These are phyloP conservation scores for Pichia terricola DNA, from an alignment of 1,139 yeast species.

Conservation along the genomic window DNA sequence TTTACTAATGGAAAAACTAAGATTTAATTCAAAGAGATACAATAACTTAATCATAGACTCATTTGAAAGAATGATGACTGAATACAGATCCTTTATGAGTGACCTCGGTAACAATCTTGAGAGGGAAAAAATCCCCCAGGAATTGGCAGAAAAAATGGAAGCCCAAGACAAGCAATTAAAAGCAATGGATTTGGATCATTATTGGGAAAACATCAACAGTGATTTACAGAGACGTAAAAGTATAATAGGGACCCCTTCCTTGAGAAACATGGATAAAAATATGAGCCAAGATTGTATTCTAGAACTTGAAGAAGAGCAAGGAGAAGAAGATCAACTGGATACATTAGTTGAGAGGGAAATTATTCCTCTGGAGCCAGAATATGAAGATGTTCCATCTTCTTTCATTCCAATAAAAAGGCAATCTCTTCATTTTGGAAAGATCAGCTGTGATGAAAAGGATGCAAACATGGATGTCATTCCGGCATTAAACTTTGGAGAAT, in stretches of 20 bases:
- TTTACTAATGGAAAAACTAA: constrained; percentile 24
- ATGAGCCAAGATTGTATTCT: not conserved
- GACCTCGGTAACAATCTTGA: constrained; percentile 8
- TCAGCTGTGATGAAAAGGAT: not conserved
- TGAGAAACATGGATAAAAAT: too few relatives aligned
- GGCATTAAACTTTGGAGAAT: not conserved
- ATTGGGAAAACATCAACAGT: constrained; percentile 9
- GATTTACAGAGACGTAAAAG: constrained; percentile 12
- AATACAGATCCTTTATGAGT: constrained; percentile 22
- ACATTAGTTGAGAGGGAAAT: not conserved
- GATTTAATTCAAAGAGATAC: constrained; percentile 28
- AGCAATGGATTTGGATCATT: constrained; percentile 5
- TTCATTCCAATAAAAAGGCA: constrained; percentile 9
- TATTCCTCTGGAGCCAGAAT: constrained; percentile 7
- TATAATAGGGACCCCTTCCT: constrained; percentile 1
- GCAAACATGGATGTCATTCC: not conserved
- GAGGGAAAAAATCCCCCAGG: not conserved
- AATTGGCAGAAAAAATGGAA: not conserved
- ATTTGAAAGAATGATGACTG: constrained; percentile 36
- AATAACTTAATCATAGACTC: constrained; percentile 35
- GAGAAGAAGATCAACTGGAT: constrained; percentile 1
- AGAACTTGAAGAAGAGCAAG: constrained; percentile 3
- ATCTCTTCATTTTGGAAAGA: constrained; percentile 2
- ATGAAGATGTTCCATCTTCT: constrained; percentile 5
- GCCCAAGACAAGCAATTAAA: not conserved